Base-by-base conservation (phyloP, 164 flowering plant genomes). In the Macadamia integrifolia region DNA sequence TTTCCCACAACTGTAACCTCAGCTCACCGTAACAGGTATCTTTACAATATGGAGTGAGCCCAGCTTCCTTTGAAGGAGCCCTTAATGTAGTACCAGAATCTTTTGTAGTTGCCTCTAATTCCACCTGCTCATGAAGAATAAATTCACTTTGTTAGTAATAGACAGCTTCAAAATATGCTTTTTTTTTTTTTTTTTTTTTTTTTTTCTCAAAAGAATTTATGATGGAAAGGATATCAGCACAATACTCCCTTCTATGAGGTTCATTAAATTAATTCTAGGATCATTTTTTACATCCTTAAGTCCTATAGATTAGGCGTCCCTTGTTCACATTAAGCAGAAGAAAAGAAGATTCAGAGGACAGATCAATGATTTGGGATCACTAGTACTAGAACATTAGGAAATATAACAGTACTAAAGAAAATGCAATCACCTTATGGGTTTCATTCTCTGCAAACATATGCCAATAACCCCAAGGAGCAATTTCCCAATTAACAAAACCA, bases 381-480 rank as follows among this genome's bases (percentile, higher is more conserved):
- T 62, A 40, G 14, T 48, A 67, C 18, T 18, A 29, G 12, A 4
- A 58, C 40, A 67, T 43, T 42, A 35, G 48, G 9, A 17, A 59
- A 40, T 1, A 48, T 48, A 60, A 44, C 9, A 46, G 31, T 23
- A 64, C 30, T 30, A 66, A 52, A 50, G 60, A n/a, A 63, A 32
- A 32, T 30, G 48, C 12, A 74, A 43, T 73, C 79, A 91, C 98
- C 92, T 69, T 76, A 73, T 94, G 84, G 6, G 78, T 77, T 49
- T 75, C 79, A 71, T 86, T 94, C 68, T 92, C 97, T 30, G 87
- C 99, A 73, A 82, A 75, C 56, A 92, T 80, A 60, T 70, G 71
- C 99, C 99, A 94, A 69, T 77, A 77, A 66, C 99, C 99, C 99
- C 99, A 94, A 73, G 81, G 83, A 76, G 85, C 71, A 65, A 92